These are phyloP conservation scores for cucumber (Cucumis sativus) DNA, from an alignment of 306 rosid genomes.

Conservation along the genomic window Cucumber_9930_V3 NC_026658.2:5699501-5700000, in stretches of 20 bases:
- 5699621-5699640: slow-evolving; percentile 41
- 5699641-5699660: neutral
- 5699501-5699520: neutral
- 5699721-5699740: slow-evolving; percentile 8
- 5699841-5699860: slow-evolving; percentile 84
- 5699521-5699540: slow-evolving; percentile 1
- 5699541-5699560: slow-evolving; percentile 62
- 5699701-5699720: neutral
- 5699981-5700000: neutral
- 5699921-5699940: neutral
- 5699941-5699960: neutral
- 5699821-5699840: slow-evolving; percentile 72
- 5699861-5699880: slow-evolving; percentile 76
- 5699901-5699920: slow-evolving; percentile 76
- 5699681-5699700: neutral
- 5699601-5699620: slow-evolving; percentile 50
- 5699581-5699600: slow-evolving; percentile 80
- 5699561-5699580: slow-evolving; percentile 56
- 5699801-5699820: slow-evolving; percentile 69
- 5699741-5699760: slow-evolving; percentile 72
- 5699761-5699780: slow-evolving; percentile 92
- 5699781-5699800: slow-evolving; percentile 88
- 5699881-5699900: slow-evolving; percentile 80
- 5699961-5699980: neutral
- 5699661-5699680: neutral